Percentiles rank a stretch among this genome's conserved stretches.
phyloP scores from a whole-genome alignment of 78 protist species.

The Cavenderia fasciculata region DNA sequence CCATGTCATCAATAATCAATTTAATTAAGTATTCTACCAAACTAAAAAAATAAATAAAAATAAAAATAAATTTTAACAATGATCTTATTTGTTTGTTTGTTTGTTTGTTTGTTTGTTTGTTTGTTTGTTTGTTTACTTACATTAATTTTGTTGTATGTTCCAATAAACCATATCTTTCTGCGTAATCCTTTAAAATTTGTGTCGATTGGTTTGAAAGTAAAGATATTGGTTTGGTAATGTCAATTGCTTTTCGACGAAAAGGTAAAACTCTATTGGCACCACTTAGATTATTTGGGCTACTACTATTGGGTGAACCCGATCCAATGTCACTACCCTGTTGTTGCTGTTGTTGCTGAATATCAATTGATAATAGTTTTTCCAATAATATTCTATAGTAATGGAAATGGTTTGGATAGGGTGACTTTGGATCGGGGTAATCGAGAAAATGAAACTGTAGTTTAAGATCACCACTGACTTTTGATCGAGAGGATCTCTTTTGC shows the following conservation, averaged over 20 bases:
- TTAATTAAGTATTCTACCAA: neutral
- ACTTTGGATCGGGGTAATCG: constrained; percentile 22
- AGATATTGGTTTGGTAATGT: neutral
- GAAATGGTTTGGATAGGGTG: constrained; percentile 1
- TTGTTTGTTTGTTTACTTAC: no score
- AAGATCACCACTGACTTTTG: constrained; percentile 54
- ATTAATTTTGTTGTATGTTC: constrained; percentile 31
- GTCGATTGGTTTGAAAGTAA: constrained; percentile 34
- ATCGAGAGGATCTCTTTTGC: constrained; percentile 51
- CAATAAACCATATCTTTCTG: constrained; percentile 50
- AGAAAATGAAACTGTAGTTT: constrained; percentile 62
- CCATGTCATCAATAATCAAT: neutral
- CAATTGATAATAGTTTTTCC: constrained; percentile 24
- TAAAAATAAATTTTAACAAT: neutral
- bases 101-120: no score
- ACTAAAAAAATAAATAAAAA: neutral
- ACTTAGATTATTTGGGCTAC: neutral
- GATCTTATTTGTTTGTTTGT: no score
- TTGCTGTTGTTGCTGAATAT: neutral
- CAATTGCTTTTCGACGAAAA: neutral
- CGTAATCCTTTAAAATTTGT: constrained; percentile 36
- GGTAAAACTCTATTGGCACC: no score
- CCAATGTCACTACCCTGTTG: neutral
- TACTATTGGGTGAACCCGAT: neutral
- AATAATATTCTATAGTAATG: constrained; percentile 16